Base-by-base conservation (phyloP, 2,329 filamentous ascomycete species). In the Ascochyta fabae region DNA sequence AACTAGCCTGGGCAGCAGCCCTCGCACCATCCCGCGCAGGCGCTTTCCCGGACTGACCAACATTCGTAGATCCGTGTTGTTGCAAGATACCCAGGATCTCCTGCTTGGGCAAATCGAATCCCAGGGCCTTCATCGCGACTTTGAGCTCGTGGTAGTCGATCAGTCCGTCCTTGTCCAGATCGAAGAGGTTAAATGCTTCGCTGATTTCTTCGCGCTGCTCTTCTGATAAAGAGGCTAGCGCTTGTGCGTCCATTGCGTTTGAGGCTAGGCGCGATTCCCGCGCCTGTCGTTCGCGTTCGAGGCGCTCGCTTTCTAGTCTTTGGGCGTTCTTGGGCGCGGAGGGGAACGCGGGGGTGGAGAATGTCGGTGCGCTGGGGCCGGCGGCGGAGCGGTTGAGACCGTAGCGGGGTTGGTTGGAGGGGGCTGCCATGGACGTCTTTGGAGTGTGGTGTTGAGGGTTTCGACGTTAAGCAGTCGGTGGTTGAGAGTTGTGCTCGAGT, bases 91-190 rank as follows among this genome's bases (percentile, higher is more conserved):
- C 81, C 68, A 94, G 88, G 58, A 96, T 92, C 67, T 96, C 92
- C 59, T 87, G 82, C 76, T 96, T 96, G 56, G 91, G 85, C 45
- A 96, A 83, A 69, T 96, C 92, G 80, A 98, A 98, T 62, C 95
- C 95, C 1, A 99, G 87, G 3, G 95, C 95, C 75, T 96, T 95
- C 69, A 98, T 88, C 58, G 94, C 92, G 79, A 98, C 95, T 77
- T 95, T 94, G 75, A 98, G 91, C 79, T 99, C 95, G 80, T 98
- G 95, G 81, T 96, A 98, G 80, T 98, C 94, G 72, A 99, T 91
- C 77, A 90, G 88, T 42, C 88, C 86, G 79, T 98, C 93, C 75
- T 96, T 94, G 82, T 98, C 94, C 71, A 96, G 89, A 76, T 98
- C 95, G 83, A 99, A 98, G 63, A 98, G 87, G 59, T 88, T 88